phyloP scores from a whole-genome alignment of 768 basidiomycete species.

The Lentinula boryana region DNA sequence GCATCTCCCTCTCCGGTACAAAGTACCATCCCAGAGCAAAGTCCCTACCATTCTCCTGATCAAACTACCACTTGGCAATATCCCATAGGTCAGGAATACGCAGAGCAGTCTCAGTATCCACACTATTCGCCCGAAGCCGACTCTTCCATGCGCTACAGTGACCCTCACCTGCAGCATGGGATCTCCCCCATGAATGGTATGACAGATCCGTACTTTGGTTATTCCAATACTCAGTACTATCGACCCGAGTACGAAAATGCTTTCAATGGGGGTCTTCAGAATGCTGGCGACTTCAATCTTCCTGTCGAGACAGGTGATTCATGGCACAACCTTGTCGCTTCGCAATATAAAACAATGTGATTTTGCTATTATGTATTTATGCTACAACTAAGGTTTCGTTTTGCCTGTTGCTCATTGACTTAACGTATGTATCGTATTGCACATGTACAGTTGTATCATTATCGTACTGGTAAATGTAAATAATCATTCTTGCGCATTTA shows the following conservation, averaged over 20 bases:
- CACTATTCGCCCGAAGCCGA: conserved; percentile 6
- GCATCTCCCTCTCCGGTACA: conserved; percentile 34
- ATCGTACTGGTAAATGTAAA: neutral
- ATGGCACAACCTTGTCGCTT: conserved; percentile 26
- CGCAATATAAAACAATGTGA: conserved; percentile 5
- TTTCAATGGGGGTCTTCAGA: neutral
- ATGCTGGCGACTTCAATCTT: conserved; percentile 10
- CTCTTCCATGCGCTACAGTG: conserved; percentile 7
- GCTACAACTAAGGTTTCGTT: neutral
- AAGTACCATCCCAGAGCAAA: conserved; percentile 8
- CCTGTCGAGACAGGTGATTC: conserved; percentile 32
- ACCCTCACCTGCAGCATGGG: conserved; percentile 13
- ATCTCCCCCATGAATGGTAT: conserved; percentile 21
- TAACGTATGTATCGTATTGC: neutral
- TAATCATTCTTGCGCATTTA: neutral
- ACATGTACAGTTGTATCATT: neutral
- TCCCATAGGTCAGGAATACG: neutral
- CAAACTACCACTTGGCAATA: conserved; percentile 9
- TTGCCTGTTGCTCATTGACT: neutral
- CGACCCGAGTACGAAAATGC: conserved; percentile 21
- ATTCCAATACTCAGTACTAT: conserved; percentile 16
- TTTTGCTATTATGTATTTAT: neutral
- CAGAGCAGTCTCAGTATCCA: conserved; percentile 12
- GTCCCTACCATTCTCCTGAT: conserved; percentile 14
- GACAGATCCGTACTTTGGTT: conserved; percentile 25